Base-by-base conservation (phyloP, 306 rosid species). In the Vigna reflexopilosa region DNA sequence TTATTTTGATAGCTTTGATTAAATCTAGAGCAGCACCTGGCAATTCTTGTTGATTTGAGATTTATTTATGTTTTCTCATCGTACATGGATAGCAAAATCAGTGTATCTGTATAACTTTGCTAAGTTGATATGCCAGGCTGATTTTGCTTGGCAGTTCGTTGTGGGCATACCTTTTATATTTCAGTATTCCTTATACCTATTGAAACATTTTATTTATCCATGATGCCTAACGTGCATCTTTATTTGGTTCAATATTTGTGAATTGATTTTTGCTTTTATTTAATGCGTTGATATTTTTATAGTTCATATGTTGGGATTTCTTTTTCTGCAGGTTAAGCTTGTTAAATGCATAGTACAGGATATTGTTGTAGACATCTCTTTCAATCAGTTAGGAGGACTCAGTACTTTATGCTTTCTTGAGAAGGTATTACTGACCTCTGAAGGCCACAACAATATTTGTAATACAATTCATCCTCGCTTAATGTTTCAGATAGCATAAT, bases 311-410 rank as follows among this genome's bases (percentile, higher is more conserved):
- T 55, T 63, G 32, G 72, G 66, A 52, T 34, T 78, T 74, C 61
- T 82, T 58, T 76, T 48, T 72, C 72, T 77, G 90, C 96, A 93
- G 97, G 98, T 93, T 83, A 93, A 91, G 88, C 97, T 93, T 74
- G 93, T 93, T 47, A 93, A 93, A 82, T 93, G 97, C 80, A 83
- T 93, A 77, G 89, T 93, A 81, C 92, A 91, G 85, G 82, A 91
- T 86, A 87, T 90, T 47, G 88, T 91, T 22, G 97, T 93, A 66
- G 98, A 93, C 83, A 90, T 93, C 63, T 93, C 98, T 73, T 93
- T 90, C 93, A 91, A 93, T 86, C 98, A 93, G 83, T 79, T 93
- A 80, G 98, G 98, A 79, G 98, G 97, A 77, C 95, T 93, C 76
- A 84, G 88, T 85, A 93, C 96, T 6, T 86, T 91, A 52, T 89